Base-by-base conservation (phyloP, 1,139 yeast species). In the Geotrichum histeridarum region DNA sequence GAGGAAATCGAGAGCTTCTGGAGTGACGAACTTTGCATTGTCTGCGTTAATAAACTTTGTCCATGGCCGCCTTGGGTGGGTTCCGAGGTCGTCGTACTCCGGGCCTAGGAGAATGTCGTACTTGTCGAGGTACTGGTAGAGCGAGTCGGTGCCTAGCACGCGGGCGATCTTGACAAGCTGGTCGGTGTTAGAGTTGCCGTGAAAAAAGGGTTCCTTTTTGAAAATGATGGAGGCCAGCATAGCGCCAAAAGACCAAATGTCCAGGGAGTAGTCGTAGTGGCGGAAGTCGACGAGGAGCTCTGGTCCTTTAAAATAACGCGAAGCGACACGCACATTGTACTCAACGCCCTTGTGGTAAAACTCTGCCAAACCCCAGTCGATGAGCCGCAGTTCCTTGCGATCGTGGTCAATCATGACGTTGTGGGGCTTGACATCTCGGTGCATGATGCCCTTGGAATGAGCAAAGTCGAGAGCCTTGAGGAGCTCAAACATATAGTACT, bases 361-460 rank as follows among this genome's bases (percentile, higher is more conserved):
- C 69, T 91, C 98, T 1, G 97, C 97, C 59, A 91, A 75, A 7
- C 98, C 98, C 98, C 98, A 91, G 73, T 91, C 98, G 61, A 91
- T 91, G 60, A 91, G 77, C 61, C 95, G 79, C 62, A 91, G 73
- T 56, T 64, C 74, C 63, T 80, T 80, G 59, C 75, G 74, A 54
- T 80, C 78, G 61, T 89, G 96, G 69, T 91, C 97, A 63, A 91
- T 91, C 96, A 91, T 91, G 52, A 91, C 91, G 67, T 91, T 91
- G 67, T 91, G 97, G 12, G 98, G 98, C 69, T 91, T 91, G 58
- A 91, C 97, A 71, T 91, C 98, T 68, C 98, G 78, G 70, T 91
- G 98, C 86, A 91, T 91, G 58, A 91, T 89, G 31, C 98, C 98
- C 88, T 85, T 86, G 4, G 95, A 87, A 71, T 91, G 98, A 30